Conservation (phyloP, 805 yeast species). For the Ogataea populi-albae region DNA sequence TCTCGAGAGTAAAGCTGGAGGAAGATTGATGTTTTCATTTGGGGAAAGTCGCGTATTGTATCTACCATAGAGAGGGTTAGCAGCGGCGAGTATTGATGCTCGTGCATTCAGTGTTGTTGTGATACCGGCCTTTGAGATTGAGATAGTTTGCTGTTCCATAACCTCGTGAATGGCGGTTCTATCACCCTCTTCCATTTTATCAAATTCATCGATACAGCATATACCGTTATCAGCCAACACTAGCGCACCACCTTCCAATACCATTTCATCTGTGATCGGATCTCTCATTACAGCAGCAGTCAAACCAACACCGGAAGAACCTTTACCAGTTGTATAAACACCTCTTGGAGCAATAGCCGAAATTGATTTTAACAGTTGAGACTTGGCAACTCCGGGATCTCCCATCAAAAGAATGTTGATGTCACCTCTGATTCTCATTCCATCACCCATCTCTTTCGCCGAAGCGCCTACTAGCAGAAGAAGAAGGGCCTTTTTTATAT, state of each 20-base stretch:
- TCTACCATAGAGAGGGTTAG: slow-evolving; percentile 95
- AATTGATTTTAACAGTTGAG: slow-evolving; percentile 88
- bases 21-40: slow-evolving; percentile 90
- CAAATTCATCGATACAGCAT: slow-evolving; percentile 98
- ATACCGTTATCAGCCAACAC: slow-evolving; percentile 97
- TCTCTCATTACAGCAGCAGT: slow-evolving; percentile 99
- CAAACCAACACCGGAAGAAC: slow-evolving; percentile 97
- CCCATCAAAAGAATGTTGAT: slow-evolving; percentile 96
- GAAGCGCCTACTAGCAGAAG: slow-evolving; percentile 92
- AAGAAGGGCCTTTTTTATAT: slow-evolving; percentile 86
- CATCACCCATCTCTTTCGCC: slow-evolving; percentile 91
- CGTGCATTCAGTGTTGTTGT: slow-evolving; percentile 95
- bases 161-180: slow-evolving; percentile 98
- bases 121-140: slow-evolving; percentile 96
- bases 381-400: slow-evolving; percentile 99
- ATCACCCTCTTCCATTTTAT: slow-evolving; percentile 96
- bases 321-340: slow-evolving; percentile 96
- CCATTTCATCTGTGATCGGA: slow-evolving; percentile 98
- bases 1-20: slow-evolving; percentile 93
- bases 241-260: slow-evolving; percentile 96
- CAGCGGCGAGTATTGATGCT: slow-evolving; percentile 94
- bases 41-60: slow-evolving; percentile 90
- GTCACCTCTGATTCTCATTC: slow-evolving; percentile 96
- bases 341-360: slow-evolving; percentile 94
- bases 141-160: slow-evolving; percentile 98